Conservation (phyloP, 2,329 filamentous ascomycete species). For the Hypomyces rosellus region DNA sequence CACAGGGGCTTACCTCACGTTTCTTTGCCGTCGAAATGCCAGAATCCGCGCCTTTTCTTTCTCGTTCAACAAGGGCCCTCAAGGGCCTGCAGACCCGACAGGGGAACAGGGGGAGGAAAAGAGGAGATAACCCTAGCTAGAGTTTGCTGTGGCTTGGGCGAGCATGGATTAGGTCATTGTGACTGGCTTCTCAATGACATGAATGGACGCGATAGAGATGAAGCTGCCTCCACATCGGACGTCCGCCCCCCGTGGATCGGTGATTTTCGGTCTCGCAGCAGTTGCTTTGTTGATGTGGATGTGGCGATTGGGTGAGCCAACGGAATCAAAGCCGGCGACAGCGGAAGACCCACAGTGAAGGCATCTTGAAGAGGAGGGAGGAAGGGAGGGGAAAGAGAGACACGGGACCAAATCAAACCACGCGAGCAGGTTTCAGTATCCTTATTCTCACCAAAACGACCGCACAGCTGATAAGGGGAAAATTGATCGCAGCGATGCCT, state of each 20-base stretch:
- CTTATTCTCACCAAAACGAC: neutral
- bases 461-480: too few species aligned
- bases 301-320: too few species aligned
- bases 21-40: neutral
- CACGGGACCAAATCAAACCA: neutral
- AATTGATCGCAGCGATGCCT: too few species aligned
- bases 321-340: too few species aligned
- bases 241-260: neutral
- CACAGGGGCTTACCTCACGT: neutral
- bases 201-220: constrained; percentile 1
- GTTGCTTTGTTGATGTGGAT: too few species aligned
- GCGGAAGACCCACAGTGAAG: neutral
- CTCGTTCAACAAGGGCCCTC: neutral
- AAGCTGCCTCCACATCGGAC: neutral
- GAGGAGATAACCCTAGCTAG: too few species aligned
- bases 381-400: neutral
- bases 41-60: neutral
- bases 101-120: neutral
- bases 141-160: neutral
- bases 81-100: neutral
- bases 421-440: neutral
- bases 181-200: neutral
- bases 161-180: constrained; percentile 2
- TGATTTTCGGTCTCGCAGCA: too few species aligned
- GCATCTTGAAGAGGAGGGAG: neutral